Evolutionary conservation across 129 eudicot genomes (phyloP).

Genomic region (Flaveria ramosissima): DNA sequence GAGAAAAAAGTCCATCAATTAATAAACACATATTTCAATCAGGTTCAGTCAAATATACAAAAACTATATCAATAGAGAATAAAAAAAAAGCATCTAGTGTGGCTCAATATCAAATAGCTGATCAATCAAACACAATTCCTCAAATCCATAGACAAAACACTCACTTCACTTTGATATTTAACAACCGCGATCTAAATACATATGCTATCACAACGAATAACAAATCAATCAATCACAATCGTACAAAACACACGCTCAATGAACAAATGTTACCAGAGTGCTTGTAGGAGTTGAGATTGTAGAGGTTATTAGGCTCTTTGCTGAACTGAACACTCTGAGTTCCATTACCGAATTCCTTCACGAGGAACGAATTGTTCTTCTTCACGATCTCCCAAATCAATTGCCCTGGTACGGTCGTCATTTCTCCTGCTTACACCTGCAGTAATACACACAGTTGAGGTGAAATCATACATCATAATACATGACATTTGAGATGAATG

Average conservation of each 20-base stretch:
- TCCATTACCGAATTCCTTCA: constrained; percentile 91
- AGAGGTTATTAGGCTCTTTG: constrained; percentile 90
- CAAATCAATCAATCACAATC: background rate
- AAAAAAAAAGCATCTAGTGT: background rate
- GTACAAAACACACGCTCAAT: background rate
- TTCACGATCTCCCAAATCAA: constrained; percentile 94
- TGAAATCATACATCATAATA: background rate
- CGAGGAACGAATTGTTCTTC: constrained; percentile 84
- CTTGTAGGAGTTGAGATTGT: constrained; percentile 86
- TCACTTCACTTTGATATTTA: background rate
- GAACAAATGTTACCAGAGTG: constrained; percentile 59
- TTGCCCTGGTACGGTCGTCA: constrained; percentile 95
- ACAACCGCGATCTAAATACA: background rate
- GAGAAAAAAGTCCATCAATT: too few relatives aligned
- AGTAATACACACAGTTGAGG: background rate
- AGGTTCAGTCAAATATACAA: too few relatives aligned
- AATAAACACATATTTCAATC: too few relatives aligned
- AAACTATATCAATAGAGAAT: background rate
- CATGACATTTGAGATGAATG: background rate
- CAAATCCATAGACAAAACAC: background rate
- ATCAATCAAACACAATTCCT: background rate
- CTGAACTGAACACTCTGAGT: constrained; percentile 70
- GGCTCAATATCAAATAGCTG: background rate
- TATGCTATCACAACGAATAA: background rate
- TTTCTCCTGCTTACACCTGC: constrained; percentile 35